Percentiles rank a stretch among this genome's conserved stretches.
Evolutionary conservation across 352 stramenopile species (phyloP).

Genomic region (Phytophthora macrochlamydospora): DNA sequence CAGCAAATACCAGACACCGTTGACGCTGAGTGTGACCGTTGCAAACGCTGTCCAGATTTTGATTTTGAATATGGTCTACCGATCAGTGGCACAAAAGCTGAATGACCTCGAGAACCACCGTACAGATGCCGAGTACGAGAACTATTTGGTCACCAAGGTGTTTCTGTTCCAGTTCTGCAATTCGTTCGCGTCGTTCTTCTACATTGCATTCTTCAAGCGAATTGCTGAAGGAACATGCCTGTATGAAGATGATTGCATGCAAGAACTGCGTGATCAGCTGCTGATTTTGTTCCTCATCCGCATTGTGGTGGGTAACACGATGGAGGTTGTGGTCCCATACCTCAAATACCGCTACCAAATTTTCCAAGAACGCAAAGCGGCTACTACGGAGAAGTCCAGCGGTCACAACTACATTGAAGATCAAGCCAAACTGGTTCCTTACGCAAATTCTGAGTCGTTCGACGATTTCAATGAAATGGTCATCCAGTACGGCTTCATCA

Average conservation of each 20-base stretch:
- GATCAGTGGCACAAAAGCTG: constrained; percentile 89
- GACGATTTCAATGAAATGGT: constrained; percentile 93
- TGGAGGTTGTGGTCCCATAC: constrained; percentile 88
- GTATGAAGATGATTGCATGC: constrained; percentile 76
- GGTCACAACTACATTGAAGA: constrained; percentile 86
- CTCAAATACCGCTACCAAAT: constrained; percentile 80
- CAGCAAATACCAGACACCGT: constrained; percentile 41
- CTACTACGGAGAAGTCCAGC: constrained; percentile 29
- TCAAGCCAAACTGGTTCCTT: constrained; percentile 79
- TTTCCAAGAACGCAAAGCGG: constrained; percentile 48
- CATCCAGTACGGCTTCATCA: constrained; percentile 96
- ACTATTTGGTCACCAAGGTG: constrained; percentile 97
- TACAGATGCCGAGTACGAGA: constrained; percentile 89
- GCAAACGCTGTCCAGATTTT: constrained; percentile 91
- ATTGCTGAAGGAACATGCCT: constrained; percentile 78
- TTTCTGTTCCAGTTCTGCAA: constrained; percentile 99
- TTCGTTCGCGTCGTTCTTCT: constrained; percentile 97
- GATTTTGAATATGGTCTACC: constrained; percentile 94
- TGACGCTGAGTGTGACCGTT: constrained; percentile 60
- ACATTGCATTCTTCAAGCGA: constrained; percentile 88
- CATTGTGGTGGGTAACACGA: constrained; percentile 92
- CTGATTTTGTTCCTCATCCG: constrained; percentile 92
- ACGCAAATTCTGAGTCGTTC: constrained; percentile 84
- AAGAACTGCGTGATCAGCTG: constrained; percentile 91
- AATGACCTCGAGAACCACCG: constrained; percentile 95